These are phyloP conservation scores for Papilionanthe hybrid DNA, from an alignment of 116 monocot genomes.

Conservation along the genomic window DNA sequence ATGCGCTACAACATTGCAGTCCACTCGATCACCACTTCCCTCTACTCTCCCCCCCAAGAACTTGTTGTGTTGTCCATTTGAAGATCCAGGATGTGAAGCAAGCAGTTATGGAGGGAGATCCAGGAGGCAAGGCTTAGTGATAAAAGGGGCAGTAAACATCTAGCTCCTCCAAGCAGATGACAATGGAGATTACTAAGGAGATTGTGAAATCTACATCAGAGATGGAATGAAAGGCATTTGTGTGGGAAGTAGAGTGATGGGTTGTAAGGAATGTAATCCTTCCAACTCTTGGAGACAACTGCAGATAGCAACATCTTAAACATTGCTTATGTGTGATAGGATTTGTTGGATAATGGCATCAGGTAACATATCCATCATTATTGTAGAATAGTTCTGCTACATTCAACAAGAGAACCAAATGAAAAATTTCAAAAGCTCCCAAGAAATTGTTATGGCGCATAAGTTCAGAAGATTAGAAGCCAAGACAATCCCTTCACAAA, in stretches of 20 bases:
- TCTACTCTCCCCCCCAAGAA: neutral
- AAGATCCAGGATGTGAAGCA: conserved; percentile 71
- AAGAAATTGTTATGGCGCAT: neutral
- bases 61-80: conserved; percentile 50
- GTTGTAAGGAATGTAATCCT: conserved; percentile 49
- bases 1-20: conserved; percentile 38
- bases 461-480: neutral
- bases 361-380: conserved; percentile 60
- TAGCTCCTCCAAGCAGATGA: conserved; percentile 49
- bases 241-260: conserved; percentile 85
- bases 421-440: neutral
- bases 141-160: conserved; percentile 87
- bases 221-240: conserved; percentile 38
- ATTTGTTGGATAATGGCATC: conserved; percentile 74
- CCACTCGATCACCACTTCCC: conserved; percentile 17
- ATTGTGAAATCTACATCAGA: conserved; percentile 39
- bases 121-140: conserved; percentile 38
- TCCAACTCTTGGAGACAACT: conserved; percentile 65
- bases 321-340: conserved; percentile 64
- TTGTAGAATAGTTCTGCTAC: neutral
- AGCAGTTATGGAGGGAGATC: conserved; percentile 30
- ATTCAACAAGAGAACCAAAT: neutral
- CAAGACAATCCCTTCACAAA: neutral
- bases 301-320: conserved; percentile 62
- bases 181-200: conserved; percentile 42